Evolutionary conservation across 495 filamentous ascomycete genomes (phyloP), one percentile per base, ranked within the genome.

Genomic region (Penicillium tannophilum): DNA sequence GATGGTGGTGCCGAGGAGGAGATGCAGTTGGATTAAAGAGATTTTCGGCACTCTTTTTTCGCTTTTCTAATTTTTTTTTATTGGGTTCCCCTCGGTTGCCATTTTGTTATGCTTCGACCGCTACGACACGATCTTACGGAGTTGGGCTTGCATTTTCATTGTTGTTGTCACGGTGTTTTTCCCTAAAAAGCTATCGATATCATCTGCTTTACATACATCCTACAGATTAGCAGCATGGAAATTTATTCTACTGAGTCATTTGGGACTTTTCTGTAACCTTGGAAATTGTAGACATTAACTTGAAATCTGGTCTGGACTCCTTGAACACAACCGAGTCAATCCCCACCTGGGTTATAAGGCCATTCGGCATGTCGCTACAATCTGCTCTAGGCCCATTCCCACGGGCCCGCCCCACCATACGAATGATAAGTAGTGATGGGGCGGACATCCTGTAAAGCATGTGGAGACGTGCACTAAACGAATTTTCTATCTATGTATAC

Each of bases 21-120:
- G 61, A 90, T 91, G 87, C 86, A 90, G 68, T 76, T 88, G 69
- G 88, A 91, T 69, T 89, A 79, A 84, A 46, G 55, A 57, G 24
- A 41, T 45, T 43, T 46, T 20, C n/a, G 39, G 6, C 17, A 10
- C 31, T 44, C 52, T 45, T 20, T 54, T 41, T 52, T 12, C 23
- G 17, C 30, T 57, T 31, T 47, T 41, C 42, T 35, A 45, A 44
- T 54, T 52, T 58, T 35, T 54, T 59, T 46, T 61, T 35, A 28
- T 55, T 39, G 28, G 50, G 23, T 54, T 55, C 55, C 55, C 49
- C n/a, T 59, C 39, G 28, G 55, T 61, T 55, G 33, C 55, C 52
- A 41, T 39, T 36, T 55, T 60, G 53, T 60, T 54, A 58, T 67
- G 59, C 45, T 64, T 69, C 56, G 53, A 65, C 62, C 62, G 64